These are phyloP conservation scores for Nitzschia sp. DNA, from an alignment of 108 stramenopile species.

Conservation along the genomic window DNA sequence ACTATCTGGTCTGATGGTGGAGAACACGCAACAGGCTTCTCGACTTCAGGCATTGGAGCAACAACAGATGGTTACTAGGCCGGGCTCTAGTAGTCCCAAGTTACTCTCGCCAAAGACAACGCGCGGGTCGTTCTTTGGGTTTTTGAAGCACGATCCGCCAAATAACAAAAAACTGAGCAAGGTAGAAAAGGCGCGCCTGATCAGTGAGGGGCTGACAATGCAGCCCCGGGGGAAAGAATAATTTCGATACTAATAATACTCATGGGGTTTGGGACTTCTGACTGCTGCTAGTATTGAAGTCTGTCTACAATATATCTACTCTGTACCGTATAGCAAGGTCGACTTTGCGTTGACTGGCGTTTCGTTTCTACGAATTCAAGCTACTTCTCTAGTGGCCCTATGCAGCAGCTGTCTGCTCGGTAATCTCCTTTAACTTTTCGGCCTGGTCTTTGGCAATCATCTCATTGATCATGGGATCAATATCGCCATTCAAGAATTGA, in stretches of 20 bases:
- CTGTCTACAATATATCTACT: no score
- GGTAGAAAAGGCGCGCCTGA: not conserved
- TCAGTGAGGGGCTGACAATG: not conserved
- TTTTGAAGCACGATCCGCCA: constrained; percentile 2
- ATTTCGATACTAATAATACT: no score
- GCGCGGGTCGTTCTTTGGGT: not conserved
- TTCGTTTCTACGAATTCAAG: no score
- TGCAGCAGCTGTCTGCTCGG: not conserved
- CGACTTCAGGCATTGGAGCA: not conserved
- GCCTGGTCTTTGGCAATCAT: constrained; percentile 87
- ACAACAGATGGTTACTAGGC: not conserved
- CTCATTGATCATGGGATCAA: constrained; percentile 75
- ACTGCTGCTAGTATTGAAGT: no score
- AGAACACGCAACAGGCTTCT: not conserved
- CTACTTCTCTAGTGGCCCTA: no score
- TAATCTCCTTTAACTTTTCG: constrained; percentile 49
- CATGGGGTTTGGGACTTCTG: no score
- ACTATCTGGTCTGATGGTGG: not conserved
- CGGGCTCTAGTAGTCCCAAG: not conserved
- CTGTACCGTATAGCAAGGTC: no score
- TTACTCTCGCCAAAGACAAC: not conserved
- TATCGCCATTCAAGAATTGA: constrained; percentile 75
- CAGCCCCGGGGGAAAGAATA: not conserved
- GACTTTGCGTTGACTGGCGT: no score
- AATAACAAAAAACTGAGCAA: not conserved